Evolutionary conservation across 768 basidiomycete genomes (phyloP).

Genomic region (Tubosaeta sp.): DNA sequence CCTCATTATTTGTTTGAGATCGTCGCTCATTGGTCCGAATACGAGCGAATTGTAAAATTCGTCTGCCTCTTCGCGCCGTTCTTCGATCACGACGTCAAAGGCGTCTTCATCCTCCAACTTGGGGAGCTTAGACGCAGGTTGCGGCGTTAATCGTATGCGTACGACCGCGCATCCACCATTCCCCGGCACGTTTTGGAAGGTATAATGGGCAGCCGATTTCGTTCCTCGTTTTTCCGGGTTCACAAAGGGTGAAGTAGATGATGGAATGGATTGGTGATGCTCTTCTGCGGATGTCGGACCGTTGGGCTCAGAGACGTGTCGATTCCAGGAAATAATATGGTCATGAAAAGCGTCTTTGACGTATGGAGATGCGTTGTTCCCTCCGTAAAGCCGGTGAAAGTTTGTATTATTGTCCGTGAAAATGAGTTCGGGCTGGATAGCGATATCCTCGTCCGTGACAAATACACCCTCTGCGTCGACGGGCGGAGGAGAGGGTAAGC

Average conservation of each 20-base stretch:
- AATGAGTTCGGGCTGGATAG: constrained; percentile 68
- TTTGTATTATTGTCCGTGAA: constrained; percentile 99
- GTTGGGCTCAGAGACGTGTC: constrained; percentile 46
- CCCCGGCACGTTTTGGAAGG: constrained; percentile 81
- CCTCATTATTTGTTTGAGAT: constrained; percentile 92
- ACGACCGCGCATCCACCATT: constrained; percentile 94
- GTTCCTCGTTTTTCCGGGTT: constrained; percentile 87
- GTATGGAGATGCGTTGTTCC: constrained; percentile 74
- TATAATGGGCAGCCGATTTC: constrained; percentile 90
- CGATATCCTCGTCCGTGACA: constrained; percentile 58
- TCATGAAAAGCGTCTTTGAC: constrained; percentile 99
- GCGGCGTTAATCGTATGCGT: constrained; percentile 85
- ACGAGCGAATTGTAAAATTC: constrained; percentile 88
- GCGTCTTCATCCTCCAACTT: constrained; percentile 80
- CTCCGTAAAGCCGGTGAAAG: constrained; percentile 85
- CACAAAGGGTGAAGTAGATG: constrained; percentile 45
- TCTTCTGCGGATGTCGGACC: constrained; percentile 2
- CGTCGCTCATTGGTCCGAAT: constrained; percentile 83
- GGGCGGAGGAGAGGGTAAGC: constrained; percentile 88
- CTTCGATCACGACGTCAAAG: constrained; percentile 88
- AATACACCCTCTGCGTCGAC: constrained; percentile 68
- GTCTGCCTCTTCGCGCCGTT: constrained; percentile 88
- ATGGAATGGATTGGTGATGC: background rate
- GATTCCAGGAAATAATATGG: constrained; percentile 86
- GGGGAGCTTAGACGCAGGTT: constrained; percentile 67